phyloP scores from a whole-genome alignment of 345 rosid genomes.

The Hypericum androsaemum region DNA sequence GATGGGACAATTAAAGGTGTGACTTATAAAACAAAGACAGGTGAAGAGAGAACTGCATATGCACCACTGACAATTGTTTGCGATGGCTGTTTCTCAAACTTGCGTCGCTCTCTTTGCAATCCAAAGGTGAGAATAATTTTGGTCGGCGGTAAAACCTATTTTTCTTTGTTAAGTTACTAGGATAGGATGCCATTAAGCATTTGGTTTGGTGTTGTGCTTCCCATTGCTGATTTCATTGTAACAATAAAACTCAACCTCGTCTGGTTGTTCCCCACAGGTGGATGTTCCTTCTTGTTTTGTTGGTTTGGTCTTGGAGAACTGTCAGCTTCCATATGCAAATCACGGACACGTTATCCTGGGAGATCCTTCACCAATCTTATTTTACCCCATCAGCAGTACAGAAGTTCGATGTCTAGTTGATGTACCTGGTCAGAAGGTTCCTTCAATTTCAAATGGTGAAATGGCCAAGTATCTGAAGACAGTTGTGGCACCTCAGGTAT shows the following conservation, averaged over 20 bases:
- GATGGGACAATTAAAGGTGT: conserved; percentile 65
- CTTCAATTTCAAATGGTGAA: conserved; percentile 57
- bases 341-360: conserved; percentile 45
- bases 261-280: conserved; percentile 27
- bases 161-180: no score
- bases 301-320: conserved; percentile 54
- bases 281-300: conserved; percentile 50
- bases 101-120: conserved; percentile 67
- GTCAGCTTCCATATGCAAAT: conserved; percentile 43
- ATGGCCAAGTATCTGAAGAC: conserved; percentile 52
- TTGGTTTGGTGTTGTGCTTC: neutral
- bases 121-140: conserved; percentile 35
- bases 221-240: no score
- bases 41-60: conserved; percentile 37
- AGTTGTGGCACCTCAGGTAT: conserved; percentile 44
- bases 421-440: conserved; percentile 49
- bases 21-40: conserved; percentile 54
- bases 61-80: conserved; percentile 73
- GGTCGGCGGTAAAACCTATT: no score
- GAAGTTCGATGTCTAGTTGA: conserved; percentile 68
- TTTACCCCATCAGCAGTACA: conserved; percentile 50
- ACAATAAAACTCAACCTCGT: neutral
- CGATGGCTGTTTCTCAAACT: conserved; percentile 73
- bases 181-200: neutral
- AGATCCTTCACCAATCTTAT: conserved; percentile 50